Evolutionary conservation across 495 filamentous ascomycete species (phyloP).

Genomic region (Hypoxylon intermedium): DNA sequence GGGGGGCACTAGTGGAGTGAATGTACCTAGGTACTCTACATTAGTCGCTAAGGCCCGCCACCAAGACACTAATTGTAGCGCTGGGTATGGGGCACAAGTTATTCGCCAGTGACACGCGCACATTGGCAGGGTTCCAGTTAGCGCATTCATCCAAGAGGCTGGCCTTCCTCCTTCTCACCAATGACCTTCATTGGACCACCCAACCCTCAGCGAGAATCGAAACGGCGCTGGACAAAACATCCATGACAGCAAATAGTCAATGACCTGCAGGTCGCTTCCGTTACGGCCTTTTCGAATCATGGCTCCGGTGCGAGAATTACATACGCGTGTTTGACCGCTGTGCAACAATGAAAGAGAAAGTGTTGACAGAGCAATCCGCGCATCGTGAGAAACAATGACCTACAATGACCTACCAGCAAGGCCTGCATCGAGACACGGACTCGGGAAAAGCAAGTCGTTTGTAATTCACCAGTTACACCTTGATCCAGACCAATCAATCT

Average conservation of each 20-base stretch:
- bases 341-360: too few relatives aligned
- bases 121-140: constrained; percentile 29
- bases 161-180: constrained; percentile 16
- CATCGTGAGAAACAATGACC: constrained; percentile 17
- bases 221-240: constrained; percentile 17
- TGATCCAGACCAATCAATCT: constrained; percentile 37
- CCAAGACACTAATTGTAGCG: constrained; percentile 20
- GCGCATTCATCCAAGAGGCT: constrained; percentile 27
- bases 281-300: constrained; percentile 19
- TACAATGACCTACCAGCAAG: constrained; percentile 25
- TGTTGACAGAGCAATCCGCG: background rate
- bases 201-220: constrained; percentile 22
- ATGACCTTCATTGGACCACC: constrained; percentile 3
- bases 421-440: constrained; percentile 31
- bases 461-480: constrained; percentile 27
- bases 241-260: constrained; percentile 17
- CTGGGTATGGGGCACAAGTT: constrained; percentile 11
- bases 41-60: constrained; percentile 15
- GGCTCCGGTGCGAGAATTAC: too few relatives aligned
- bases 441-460: constrained; percentile 29
- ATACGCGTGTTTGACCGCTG: constrained; percentile 19
- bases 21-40: too few relatives aligned
- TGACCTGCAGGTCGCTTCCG: constrained; percentile 8
- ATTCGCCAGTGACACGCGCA: constrained; percentile 26
- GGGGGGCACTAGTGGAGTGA: background rate